Base-by-base conservation (phyloP, 2,329 filamentous ascomycete species). In the Aspergillus piperis region DNA sequence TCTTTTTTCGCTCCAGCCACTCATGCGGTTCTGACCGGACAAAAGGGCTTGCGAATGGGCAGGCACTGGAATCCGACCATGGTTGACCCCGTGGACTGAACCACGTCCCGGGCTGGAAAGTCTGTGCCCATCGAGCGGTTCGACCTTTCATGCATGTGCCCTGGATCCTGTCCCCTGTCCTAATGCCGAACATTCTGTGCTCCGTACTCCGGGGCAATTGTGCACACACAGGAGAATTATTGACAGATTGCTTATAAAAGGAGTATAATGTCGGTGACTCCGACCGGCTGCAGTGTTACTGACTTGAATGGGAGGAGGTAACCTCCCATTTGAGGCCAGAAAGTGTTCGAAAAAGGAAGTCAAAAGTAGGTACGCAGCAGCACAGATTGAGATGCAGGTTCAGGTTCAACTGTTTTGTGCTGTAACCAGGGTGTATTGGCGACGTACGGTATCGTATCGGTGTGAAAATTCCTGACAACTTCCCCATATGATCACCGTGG, bases 21-120 rank as follows among this genome's bases (percentile, higher is more conserved):
- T 61, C 57, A 63, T 59, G 59, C 54, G 50, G 23, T 49, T 25
- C 41, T 56, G 54, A 39, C 57, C 53, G 36, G 54, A 25, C 38
- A 47, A 54, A 27, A 42, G 41, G 60, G 54, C 58, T 57, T 66
- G 61, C 61, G 61, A 42, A 56, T 55, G 56, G 54, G 52, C 57
- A 64, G 59, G 51, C 57, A 63, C 58, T 58, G 55, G 42, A 38
- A 49, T 60, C 56, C 42, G 42, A 52, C 61, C 60, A 54, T 62
- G 62, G 60, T 59, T 52, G 32, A 47, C 21, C 44, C 36, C 38
- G 50, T 39, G 54, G n/a, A 32, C 38, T 57, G 53, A 61, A 48
- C 59, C 50, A 57, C 44, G 27, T 42, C 27, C 23, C 32, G 32
- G n/a, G 11, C 17, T 54, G 41, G 49, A 44, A 36, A 54, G 30